Conservation (phyloP, 139 green algal species). For the Chlorella sp. region DNA sequence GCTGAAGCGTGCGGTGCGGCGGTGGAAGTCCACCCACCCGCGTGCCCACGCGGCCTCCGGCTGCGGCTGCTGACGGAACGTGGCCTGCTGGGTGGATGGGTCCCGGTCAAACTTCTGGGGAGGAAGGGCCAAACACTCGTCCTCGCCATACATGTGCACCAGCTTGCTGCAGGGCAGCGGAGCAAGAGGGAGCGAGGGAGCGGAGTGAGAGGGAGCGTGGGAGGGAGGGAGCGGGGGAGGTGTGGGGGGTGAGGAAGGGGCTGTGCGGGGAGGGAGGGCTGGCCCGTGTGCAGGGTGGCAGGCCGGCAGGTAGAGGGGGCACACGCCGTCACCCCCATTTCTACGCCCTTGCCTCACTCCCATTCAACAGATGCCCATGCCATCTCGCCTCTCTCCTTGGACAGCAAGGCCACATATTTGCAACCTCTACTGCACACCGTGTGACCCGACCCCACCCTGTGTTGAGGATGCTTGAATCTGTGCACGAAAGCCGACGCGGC, state of each 20-base stretch:
- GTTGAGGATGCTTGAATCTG: too few relatives aligned
- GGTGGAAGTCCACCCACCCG: background rate
- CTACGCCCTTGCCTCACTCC: too few relatives aligned
- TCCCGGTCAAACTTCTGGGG: background rate
- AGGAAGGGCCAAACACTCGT: background rate
- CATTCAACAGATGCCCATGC: too few relatives aligned
- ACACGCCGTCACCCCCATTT: too few relatives aligned
- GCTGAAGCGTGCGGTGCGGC: background rate
- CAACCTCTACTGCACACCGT: too few relatives aligned
- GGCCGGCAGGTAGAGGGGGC: background rate
- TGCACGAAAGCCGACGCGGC: too few relatives aligned
- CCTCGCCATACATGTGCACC: background rate
- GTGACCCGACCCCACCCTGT: too few relatives aligned
- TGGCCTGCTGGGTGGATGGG: background rate
- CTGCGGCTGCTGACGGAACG: background rate
- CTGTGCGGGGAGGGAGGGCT: background rate
- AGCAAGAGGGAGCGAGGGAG: too few relatives aligned
- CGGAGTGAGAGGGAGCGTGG: background rate
- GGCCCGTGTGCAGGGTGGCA: background rate
- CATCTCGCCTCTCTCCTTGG: too few relatives aligned
- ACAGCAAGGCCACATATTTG: too few relatives aligned
- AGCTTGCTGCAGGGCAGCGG: background rate
- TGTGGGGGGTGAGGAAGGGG: too few relatives aligned
- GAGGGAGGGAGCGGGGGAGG: background rate
- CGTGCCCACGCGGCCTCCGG: background rate